Conservation (phyloP, 2,329 filamentous ascomycete genomes). For the Pestalotiopsis sp. region DNA sequence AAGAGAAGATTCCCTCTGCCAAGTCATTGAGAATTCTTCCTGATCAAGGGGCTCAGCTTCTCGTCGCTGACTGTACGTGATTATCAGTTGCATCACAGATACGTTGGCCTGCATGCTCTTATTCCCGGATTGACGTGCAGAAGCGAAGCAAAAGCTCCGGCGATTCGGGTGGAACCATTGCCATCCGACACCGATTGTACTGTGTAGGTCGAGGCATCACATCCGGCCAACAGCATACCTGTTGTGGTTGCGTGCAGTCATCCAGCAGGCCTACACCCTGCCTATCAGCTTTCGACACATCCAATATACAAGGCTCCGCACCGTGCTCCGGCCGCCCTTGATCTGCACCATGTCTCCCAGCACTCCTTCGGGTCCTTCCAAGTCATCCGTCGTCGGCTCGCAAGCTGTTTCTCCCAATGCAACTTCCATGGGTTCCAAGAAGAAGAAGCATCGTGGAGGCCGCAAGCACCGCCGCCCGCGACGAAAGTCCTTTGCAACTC, state of each 20-base stretch:
- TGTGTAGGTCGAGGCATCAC: background rate
- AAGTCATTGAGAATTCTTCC: background rate
- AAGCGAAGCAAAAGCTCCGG: background rate
- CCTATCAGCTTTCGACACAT: constrained; percentile 10
- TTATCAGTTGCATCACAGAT: background rate
- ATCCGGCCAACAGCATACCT: background rate
- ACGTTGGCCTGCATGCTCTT: background rate
- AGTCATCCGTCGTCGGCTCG: constrained; percentile 1
- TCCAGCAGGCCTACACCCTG: background rate
- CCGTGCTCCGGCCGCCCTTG: background rate
- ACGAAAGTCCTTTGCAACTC: constrained; percentile 77
- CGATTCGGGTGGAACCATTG: background rate
- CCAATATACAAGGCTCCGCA: background rate
- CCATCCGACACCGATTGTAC: background rate
- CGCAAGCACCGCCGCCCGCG: constrained; percentile 74
- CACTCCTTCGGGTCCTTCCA: background rate
- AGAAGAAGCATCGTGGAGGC: constrained; percentile 75
- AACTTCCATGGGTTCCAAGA: constrained; percentile 53
- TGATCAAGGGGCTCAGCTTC: background rate
- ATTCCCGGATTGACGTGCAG: background rate
- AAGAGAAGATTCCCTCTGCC: background rate
- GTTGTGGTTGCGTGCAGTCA: background rate
- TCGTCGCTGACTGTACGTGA: background rate
- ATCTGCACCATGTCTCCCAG: background rate
- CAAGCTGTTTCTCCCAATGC: constrained; percentile 13